Evolutionary conservation across 2,329 filamentous ascomycete genomes (phyloP).

Genomic region (Monosporascus sp.): DNA sequence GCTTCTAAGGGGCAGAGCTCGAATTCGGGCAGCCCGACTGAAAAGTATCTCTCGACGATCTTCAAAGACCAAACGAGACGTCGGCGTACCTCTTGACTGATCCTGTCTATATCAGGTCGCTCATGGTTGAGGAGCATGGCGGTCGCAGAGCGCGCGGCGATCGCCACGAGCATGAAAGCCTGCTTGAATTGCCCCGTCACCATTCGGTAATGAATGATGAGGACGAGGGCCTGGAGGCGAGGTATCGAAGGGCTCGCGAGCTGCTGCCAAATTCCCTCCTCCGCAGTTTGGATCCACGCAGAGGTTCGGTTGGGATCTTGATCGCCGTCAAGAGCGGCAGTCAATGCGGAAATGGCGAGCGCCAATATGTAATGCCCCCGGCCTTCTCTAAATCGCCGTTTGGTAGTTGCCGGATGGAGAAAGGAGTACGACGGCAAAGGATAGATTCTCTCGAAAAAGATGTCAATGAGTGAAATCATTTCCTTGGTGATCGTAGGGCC

Average conservation of each 20-base stretch:
- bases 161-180: constrained; percentile 39
- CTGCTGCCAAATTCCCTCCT: constrained; percentile 14
- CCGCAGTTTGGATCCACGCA: constrained; percentile 16
- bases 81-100: constrained; percentile 37
- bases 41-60: constrained; percentile 37
- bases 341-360: constrained; percentile 16
- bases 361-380: constrained; percentile 10
- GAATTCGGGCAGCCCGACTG: constrained; percentile 39
- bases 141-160: constrained; percentile 37
- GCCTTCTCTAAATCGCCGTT: constrained; percentile 11
- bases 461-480: constrained; percentile 7
- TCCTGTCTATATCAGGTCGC: constrained; percentile 32
- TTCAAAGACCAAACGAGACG: constrained; percentile 41
- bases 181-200: constrained; percentile 38
- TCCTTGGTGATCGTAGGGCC: neutral
- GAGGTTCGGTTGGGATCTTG: constrained; percentile 1
- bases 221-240: constrained; percentile 34
- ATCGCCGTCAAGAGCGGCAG: constrained; percentile 8
- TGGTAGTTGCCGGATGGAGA: constrained; percentile 18
- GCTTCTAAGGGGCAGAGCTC: constrained; percentile 37
- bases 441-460: constrained; percentile 13
- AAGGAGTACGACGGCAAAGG: constrained; percentile 19
- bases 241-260: constrained; percentile 17
- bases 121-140: constrained; percentile 40
- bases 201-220: constrained; percentile 40